A percentile compares a stretch with the other conserved stretches of the same genome.
phyloP scores from a whole-genome alignment of 2,329 filamentous ascomycete genomes.

The Pseudogymnoascus pannorum region DNA sequence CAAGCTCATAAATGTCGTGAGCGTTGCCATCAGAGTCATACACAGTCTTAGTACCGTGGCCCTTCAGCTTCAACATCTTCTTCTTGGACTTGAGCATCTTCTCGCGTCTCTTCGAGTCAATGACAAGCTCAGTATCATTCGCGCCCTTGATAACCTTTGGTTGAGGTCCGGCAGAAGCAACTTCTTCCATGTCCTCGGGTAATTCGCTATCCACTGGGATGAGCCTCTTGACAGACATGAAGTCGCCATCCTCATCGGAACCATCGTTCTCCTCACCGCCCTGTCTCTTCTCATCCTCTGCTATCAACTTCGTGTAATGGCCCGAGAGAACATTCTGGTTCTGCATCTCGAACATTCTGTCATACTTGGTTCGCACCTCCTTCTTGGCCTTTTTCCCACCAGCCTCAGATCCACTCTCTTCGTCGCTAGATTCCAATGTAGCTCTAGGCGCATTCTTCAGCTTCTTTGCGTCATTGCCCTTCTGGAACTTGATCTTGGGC shows the following conservation, averaged over 20 bases:
- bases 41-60: conserved; percentile 74
- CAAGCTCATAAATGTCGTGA: conserved; percentile 80
- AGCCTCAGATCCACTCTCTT: conserved; percentile 48
- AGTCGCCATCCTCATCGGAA: conserved; percentile 68
- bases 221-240: conserved; percentile 84
- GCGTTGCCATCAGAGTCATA: conserved; percentile 89
- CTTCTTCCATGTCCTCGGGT: conserved; percentile 32
- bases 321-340: conserved; percentile 95
- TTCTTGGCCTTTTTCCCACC: conserved; percentile 48
- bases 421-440: conserved; percentile 51
- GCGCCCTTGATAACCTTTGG: conserved; percentile 59
- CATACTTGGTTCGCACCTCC: conserved; percentile 84
- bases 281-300: conserved; percentile 44
- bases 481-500: conserved; percentile 87
- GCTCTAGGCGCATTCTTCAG: conserved; percentile 78
- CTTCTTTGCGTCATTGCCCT: conserved; percentile 79
- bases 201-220: conserved; percentile 61
- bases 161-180: conserved; percentile 33
- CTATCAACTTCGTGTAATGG: conserved; percentile 84
- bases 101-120: conserved; percentile 92
- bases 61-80: conserved; percentile 84
- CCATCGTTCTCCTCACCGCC: conserved; percentile 35
- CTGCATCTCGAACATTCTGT: conserved; percentile 94
- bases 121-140: conserved; percentile 64
- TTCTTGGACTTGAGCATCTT: conserved; percentile 95